Conservation (phyloP, 495 filamentous ascomycete genomes). For the Penicillium roqueforti region DNA sequence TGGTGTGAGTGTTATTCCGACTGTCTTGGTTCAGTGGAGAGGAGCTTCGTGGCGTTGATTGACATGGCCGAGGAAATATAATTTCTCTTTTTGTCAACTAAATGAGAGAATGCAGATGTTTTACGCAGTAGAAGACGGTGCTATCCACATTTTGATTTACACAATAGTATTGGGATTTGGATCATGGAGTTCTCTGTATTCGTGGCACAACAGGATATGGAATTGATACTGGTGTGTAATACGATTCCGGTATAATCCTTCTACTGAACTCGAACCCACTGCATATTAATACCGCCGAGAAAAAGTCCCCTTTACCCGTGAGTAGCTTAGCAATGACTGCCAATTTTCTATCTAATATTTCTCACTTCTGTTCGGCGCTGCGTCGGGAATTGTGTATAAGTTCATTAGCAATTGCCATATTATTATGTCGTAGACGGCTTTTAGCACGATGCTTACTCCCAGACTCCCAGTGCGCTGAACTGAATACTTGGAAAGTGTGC, state of each 20-base stretch:
- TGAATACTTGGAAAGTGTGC: constrained; percentile 22
- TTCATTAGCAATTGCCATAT: constrained; percentile 59
- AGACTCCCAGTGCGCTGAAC: constrained; percentile 21
- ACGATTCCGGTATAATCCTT: not conserved
- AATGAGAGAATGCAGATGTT: not conserved
- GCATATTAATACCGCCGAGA: not conserved
- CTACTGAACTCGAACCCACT: not conserved
- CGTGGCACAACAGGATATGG: too few relatives aligned
- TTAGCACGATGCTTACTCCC: constrained; percentile 24
- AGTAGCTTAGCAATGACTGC: not conserved
- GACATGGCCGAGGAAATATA: not conserved
- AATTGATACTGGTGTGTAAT: not conserved
- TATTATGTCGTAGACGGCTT: constrained; percentile 48
- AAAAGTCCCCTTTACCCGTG: not conserved
- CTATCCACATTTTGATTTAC: not conserved
- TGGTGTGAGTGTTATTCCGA: constrained; percentile 44
- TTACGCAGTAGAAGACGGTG: not conserved
- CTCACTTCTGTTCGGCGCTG: not conserved
- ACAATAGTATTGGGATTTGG: not conserved
- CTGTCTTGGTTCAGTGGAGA: constrained; percentile 35
- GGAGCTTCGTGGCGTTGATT: constrained; percentile 24
- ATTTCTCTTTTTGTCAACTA: not conserved
- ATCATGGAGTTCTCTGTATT: not conserved
- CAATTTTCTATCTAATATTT: not conserved
- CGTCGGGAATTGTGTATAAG: not conserved